Conservation (phyloP, 1,284 basidiomycete species). For the Takashimella koratensis region DNA sequence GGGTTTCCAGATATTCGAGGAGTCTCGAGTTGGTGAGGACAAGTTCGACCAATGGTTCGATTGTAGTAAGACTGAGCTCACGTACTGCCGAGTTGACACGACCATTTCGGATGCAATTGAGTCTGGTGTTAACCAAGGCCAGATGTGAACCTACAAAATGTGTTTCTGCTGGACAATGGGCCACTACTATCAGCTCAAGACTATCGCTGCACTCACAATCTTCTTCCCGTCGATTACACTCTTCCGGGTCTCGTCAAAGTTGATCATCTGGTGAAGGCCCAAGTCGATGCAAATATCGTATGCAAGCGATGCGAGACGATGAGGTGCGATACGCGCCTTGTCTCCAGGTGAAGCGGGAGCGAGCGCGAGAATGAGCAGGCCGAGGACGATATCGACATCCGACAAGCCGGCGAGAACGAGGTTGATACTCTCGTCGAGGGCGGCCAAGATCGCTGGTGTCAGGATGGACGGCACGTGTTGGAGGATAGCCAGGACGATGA, state of each 20-base stretch:
- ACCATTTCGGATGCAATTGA: neutral
- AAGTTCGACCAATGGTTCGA: neutral
- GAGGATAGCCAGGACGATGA: conserved; percentile 21
- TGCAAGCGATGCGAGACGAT: conserved; percentile 17
- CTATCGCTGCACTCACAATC: neutral
- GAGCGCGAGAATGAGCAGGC: conserved; percentile 19
- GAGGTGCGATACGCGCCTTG: conserved; percentile 4
- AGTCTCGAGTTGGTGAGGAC: neutral
- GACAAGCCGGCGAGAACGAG: conserved; percentile 14
- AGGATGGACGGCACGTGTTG: conserved; percentile 8
- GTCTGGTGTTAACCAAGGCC: neutral
- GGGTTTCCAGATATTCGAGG: neutral
- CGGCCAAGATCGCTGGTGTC: neutral
- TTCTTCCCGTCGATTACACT: neutral
- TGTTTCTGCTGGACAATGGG: neutral
- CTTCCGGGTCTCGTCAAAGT: neutral
- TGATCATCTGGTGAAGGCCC: conserved; percentile 7
- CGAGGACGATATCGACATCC: conserved; percentile 13
- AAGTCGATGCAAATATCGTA: conserved; percentile 17
- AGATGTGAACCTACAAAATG: neutral
- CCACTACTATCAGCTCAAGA: neutral
- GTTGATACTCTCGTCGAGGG: conserved; percentile 19
- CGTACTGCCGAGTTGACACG: neutral
- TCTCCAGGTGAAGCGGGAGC: conserved; percentile 4
- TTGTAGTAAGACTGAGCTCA: neutral